Evolutionary conservation across 768 basidiomycete species (phyloP).

Genomic region (Nevesoporus exiguus): DNA sequence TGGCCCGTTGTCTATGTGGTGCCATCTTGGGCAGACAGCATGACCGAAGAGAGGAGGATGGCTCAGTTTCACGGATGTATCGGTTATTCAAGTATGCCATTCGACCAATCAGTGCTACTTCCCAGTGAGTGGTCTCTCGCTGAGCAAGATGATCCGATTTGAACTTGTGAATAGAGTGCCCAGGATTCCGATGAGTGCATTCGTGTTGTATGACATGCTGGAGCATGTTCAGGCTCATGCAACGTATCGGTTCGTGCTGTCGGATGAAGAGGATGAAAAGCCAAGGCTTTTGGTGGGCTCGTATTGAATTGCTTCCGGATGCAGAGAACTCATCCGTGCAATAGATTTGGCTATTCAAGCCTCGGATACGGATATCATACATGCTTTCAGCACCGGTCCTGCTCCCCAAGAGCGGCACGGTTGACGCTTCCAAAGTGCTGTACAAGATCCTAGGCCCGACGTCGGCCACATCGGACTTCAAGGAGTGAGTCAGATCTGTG

Average conservation of each 20-base stretch:
- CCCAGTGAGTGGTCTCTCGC: slow-evolving; percentile 50
- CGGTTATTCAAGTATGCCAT: slow-evolving; percentile 84
- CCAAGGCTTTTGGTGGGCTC: slow-evolving; percentile 70
- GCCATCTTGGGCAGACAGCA: slow-evolving; percentile 73
- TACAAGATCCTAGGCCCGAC: slow-evolving; percentile 74
- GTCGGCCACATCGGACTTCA: slow-evolving; percentile 37
- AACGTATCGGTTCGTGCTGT: slow-evolving; percentile 84
- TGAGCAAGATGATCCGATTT: not conserved
- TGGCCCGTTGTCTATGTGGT: slow-evolving; percentile 79
- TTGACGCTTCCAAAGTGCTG: slow-evolving; percentile 78
- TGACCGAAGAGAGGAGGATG: slow-evolving; percentile 38
- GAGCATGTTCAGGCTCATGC: slow-evolving; percentile 92
- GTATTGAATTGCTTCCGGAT: not conserved
- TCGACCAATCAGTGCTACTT: slow-evolving; percentile 57
- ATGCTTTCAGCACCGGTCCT: slow-evolving; percentile 50
- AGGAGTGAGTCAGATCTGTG: slow-evolving; percentile 15
- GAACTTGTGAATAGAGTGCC: slow-evolving; percentile 27
- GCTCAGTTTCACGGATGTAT: slow-evolving; percentile 43
- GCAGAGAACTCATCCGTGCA: not conserved
- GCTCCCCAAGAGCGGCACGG: slow-evolving; percentile 58
- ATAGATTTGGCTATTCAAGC: slow-evolving; percentile 95
- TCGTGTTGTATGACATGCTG: slow-evolving; percentile 86
- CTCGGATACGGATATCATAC: slow-evolving; percentile 77
- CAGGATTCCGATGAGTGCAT: slow-evolving; percentile 72
- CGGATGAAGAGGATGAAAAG: slow-evolving; percentile 82